These are phyloP conservation scores for Diatrype stigma DNA, from an alignment of 2,329 filamentous ascomycete species.

Conservation along the genomic window DNA sequence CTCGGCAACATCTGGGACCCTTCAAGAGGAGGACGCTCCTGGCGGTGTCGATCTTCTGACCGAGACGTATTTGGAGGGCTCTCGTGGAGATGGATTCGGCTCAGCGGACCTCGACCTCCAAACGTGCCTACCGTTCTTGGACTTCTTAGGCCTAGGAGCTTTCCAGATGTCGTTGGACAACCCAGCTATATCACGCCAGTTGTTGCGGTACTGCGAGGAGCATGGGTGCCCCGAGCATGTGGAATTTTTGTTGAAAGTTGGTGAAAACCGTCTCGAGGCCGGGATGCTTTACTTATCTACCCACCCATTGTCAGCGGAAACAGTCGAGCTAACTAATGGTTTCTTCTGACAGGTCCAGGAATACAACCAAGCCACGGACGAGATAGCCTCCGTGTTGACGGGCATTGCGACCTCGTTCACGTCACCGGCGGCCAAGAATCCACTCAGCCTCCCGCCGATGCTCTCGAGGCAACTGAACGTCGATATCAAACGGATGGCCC, in stretches of 20 bases:
- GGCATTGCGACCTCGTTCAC: slow-evolving; percentile 42
- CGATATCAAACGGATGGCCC: slow-evolving; percentile 43
- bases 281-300: neutral
- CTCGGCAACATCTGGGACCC: slow-evolving; percentile 5
- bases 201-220: slow-evolving; percentile 46
- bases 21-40: slow-evolving; percentile 7
- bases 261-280: slow-evolving; percentile 9
- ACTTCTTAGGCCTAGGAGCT: slow-evolving; percentile 47
- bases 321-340: neutral
- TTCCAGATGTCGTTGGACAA: slow-evolving; percentile 48
- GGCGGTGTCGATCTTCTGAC: neutral
- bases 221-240: slow-evolving; percentile 45
- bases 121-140: slow-evolving; percentile 29
- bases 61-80: neutral
- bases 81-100: slow-evolving; percentile 6
- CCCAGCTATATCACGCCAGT: slow-evolving; percentile 39
- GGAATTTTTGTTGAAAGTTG: slow-evolving; percentile 46
- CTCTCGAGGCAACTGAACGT: slow-evolving; percentile 38
- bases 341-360: slow-evolving; percentile 32
- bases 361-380: slow-evolving; percentile 40
- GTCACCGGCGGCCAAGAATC: slow-evolving; percentile 27
- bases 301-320: too few species aligned
- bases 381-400: slow-evolving; percentile 41
- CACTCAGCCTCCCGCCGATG: slow-evolving; percentile 37
- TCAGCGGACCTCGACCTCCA: slow-evolving; percentile 1